Conservation (phyloP, 2,329 filamentous ascomycete species). For the Phyllosticta paracitricarpa region DNA sequence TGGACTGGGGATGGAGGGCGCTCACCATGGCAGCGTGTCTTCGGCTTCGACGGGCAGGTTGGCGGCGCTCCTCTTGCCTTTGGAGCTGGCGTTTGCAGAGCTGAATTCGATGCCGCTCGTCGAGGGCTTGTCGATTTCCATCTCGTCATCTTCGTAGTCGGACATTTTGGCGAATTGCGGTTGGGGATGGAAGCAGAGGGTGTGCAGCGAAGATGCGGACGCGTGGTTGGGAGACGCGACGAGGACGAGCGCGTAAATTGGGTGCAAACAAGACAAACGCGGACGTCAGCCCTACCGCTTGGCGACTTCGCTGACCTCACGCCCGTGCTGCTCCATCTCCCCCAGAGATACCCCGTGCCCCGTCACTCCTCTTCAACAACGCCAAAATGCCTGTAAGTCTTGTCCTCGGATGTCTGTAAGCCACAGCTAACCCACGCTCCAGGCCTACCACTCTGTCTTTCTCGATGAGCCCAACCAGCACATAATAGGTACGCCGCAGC, state of each 20-base stretch:
- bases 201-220: constrained; percentile 8
- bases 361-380: constrained; percentile 3
- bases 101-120: constrained; percentile 55
- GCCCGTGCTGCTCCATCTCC: constrained; percentile 20
- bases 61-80: constrained; percentile 85
- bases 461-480: constrained; percentile 64
- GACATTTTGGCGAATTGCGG: constrained; percentile 33
- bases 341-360: constrained; percentile 15
- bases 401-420: not conserved
- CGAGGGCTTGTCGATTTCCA: constrained; percentile 55
- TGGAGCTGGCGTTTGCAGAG: constrained; percentile 57
- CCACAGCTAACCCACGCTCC: constrained; percentile 6
- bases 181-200: not conserved
- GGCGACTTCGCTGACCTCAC: constrained; percentile 17
- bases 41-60: constrained; percentile 91
- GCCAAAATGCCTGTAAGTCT: constrained; percentile 38
- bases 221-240: constrained; percentile 12
- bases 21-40: constrained; percentile 84
- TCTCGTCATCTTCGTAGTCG: constrained; percentile 52
- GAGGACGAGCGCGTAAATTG: constrained; percentile 26
- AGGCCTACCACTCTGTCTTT: constrained; percentile 99
- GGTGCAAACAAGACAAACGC: constrained; percentile 23
- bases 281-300: constrained; percentile 21
- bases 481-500: constrained; percentile 43
- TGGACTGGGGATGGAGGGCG: not conserved